phyloP scores from a whole-genome alignment of 2,329 filamentous ascomycete genomes.

The Hypocreales sp. region DNA sequence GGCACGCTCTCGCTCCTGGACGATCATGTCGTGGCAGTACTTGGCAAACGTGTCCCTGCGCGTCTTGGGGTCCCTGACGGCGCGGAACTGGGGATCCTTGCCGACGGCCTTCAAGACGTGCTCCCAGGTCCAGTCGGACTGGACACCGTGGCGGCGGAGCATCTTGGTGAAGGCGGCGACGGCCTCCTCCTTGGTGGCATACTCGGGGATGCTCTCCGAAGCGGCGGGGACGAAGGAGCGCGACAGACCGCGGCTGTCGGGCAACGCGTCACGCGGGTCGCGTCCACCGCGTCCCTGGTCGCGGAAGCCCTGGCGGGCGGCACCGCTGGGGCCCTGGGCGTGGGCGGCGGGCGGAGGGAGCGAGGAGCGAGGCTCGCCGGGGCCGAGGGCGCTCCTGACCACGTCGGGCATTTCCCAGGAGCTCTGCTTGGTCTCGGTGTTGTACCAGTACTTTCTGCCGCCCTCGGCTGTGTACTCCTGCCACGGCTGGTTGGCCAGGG shows the following conservation, averaged over 20 bases:
- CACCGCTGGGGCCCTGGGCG: constrained; percentile 15
- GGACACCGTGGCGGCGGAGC: constrained; percentile 68
- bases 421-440: constrained; percentile 80
- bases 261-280: constrained; percentile 9
- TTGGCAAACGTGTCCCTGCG: constrained; percentile 87
- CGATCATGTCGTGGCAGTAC: constrained; percentile 77
- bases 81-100: constrained; percentile 82
- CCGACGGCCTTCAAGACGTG: constrained; percentile 75
- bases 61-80: constrained; percentile 83
- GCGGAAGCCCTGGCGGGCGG: constrained; percentile 18
- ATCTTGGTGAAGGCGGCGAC: constrained; percentile 89
- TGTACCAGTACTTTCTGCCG: constrained; percentile 90
- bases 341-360: constrained; percentile 15
- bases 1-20: constrained; percentile 86
- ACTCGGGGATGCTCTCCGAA: constrained; percentile 62
- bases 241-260: constrained; percentile 9
- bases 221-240: constrained; percentile 45
- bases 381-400: constrained; percentile 60
- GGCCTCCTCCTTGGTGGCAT: constrained; percentile 68
- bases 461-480: constrained; percentile 80
- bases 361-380: constrained; percentile 18
- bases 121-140: constrained; percentile 87
- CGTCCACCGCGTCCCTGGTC: constrained; percentile 21
- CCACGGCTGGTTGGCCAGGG: constrained; percentile 73
- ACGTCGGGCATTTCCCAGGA: constrained; percentile 87